Evolutionary conservation across 2,329 filamentous ascomycete species (phyloP), one percentile per base, ranked within the genome.

Genomic region (Colletotrichum sp.): DNA sequence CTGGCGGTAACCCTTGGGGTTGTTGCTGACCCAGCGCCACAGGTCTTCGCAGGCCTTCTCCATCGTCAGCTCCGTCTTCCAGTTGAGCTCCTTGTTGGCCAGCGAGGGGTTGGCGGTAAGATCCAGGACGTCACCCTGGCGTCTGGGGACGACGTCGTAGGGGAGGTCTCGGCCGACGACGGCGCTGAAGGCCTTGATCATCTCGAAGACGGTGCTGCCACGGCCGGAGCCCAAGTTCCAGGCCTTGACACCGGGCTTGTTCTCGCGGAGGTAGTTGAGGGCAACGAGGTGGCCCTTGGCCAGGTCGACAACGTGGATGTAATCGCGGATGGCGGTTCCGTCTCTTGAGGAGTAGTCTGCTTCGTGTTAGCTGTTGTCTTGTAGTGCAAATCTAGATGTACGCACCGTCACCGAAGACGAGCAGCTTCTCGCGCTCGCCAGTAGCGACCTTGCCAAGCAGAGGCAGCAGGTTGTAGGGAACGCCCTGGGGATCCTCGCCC

Each of bases 11-110:
- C 97, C 97, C 87, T 96, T 93, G 28, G 97, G 97, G 88, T 99
- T 99, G 87, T 98, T 99, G 87, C 94, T 90, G 18, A 98, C 98
- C 97, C 97, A 99, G 82, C 93, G 93, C 97, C 97, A 99, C 79
- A 99, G 90, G 85, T 99, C 96, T 80, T 93, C 92, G 84, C 97
- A 99, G 30, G 96, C 96, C 84, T 98, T 93, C 87, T 99, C 96
- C 84, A 99, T 92, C 24, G 94, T 96, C 74, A 94, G 90, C 87
- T 98, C 92, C 2, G 97, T 96, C 89, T 96, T 96, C 97, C 97
- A 99, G 78, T 92, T 89, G 70, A 99, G 90, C 88, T 99, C 97
- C 84, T 92, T 88, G 86, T 98, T 98, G 68, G 97, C 97, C 48
- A 95, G 92, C 5, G 91, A 90, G 15, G 97, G 95, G 86, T 98